Evolutionary conservation across 2,329 filamentous ascomycete genomes (phyloP), one percentile per base, ranked within the genome.

Genomic region (Fusarium camptoceras): DNA sequence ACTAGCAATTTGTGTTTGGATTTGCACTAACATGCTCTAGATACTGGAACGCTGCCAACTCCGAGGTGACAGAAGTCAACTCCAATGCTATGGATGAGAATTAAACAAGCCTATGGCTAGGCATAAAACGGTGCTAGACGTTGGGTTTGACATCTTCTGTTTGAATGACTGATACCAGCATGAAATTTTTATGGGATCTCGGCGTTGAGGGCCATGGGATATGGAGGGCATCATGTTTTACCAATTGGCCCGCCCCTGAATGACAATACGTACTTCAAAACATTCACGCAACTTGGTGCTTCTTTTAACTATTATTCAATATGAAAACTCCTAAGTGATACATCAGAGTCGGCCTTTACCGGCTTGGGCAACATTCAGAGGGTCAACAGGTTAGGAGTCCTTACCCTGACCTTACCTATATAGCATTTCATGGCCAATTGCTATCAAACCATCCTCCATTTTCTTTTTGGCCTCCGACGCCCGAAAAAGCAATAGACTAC

Each of bases 1-100:
- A 2, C 12, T 22, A 22, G 28, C 25, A 30, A 30, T 15, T 11
- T 10, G 22, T 15, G 20, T 16, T 15, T 8, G 20, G 16, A 44
- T 27, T 16, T 68, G 76, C 20, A 70, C 43, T 59, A 55, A 69
- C 22, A 47, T 14, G 39, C 24, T 15, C 30, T 54, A 88, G 86
- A 25, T 88, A 91, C 80, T 92, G 89, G 89, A 88, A 81, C 73
- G 82, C 89, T 5, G 84, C 86, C n/a, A 84, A 78, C 24, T 84
- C 83, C 30, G 81, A 88, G 68, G 87, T 91, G 70, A 91, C 86
- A 8, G 87, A 90, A 75, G 81, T 85, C 28, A 79, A 83, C 59
- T 68, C 76, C 22, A 72, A 77, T 50, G 78, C 79, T 34, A 82
- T 83, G 74, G 80, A 82, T n/a, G 80, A 65, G 53, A 60, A 68